These are phyloP conservation scores for Athelia sp. DNA, from an alignment of 1,284 basidiomycete species.

Conservation along the genomic window DNA sequence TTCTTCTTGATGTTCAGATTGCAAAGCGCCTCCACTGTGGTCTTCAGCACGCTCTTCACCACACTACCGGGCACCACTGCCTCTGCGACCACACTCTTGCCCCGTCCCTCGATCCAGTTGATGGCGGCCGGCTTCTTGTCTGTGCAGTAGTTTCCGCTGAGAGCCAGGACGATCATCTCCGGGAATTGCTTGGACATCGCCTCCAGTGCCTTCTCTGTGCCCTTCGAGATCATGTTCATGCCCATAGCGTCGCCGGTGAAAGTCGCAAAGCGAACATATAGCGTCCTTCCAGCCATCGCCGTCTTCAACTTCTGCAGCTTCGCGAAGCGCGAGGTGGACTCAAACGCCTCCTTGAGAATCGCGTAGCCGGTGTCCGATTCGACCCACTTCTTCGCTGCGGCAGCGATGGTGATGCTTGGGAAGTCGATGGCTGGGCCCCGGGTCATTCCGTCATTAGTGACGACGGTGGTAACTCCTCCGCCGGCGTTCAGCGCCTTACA, in stretches of 20 bases:
- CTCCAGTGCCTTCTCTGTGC: slow-evolving; percentile 91
- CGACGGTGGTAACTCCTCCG: slow-evolving; percentile 92
- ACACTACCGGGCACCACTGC: slow-evolving; percentile 87
- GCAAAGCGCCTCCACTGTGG: slow-evolving; percentile 86
- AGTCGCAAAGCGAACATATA: slow-evolving; percentile 95
- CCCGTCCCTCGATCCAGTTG: slow-evolving; percentile 99
- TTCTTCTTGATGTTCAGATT: slow-evolving; percentile 99
- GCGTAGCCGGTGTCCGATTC: slow-evolving; percentile 80
- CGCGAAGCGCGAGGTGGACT: slow-evolving; percentile 91
- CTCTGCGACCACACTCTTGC: slow-evolving; percentile 97
- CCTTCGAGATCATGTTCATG: slow-evolving; percentile 99
- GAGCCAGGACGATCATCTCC: slow-evolving; percentile 88
- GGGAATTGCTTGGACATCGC: slow-evolving; percentile 82
- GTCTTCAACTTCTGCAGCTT: slow-evolving; percentile 80
- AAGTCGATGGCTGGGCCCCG: slow-evolving; percentile 98
- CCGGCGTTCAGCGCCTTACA: slow-evolving; percentile 97
- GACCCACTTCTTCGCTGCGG: slow-evolving; percentile 85
- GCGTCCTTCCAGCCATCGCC: slow-evolving; percentile 84
- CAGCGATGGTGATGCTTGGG: slow-evolving; percentile 77
- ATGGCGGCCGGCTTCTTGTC: slow-evolving; percentile 99
- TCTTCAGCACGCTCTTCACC: slow-evolving; percentile 92
- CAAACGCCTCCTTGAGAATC: slow-evolving; percentile 83
- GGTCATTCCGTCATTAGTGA: slow-evolving; percentile 96
- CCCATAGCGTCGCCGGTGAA: slow-evolving; percentile 99
- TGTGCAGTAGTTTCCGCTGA: slow-evolving; percentile 98